Evolutionary conservation across 139 green algal species (phyloP).

Genomic region (Chlamydomonas incerta): DNA sequence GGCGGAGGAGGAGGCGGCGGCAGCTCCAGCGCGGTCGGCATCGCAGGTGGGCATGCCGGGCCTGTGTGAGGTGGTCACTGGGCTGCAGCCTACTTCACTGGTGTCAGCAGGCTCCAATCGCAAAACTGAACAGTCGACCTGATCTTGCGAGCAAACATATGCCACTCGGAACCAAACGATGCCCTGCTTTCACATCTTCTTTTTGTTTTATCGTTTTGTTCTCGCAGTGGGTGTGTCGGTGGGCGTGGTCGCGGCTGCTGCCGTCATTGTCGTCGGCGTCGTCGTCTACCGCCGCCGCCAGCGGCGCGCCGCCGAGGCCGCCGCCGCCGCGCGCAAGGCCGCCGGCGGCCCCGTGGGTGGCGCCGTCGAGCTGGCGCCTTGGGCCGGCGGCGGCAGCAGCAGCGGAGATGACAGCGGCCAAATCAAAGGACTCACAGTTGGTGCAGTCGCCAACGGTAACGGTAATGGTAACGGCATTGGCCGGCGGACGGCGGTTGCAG

Average conservation of each 20-base stretch:
- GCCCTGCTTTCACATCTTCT: too few relatives aligned
- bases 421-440: background rate
- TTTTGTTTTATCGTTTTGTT: too few relatives aligned
- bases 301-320: background rate
- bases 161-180: too few relatives aligned
- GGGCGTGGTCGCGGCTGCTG: background rate
- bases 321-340: background rate
- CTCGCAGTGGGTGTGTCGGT: conserved; percentile 3
- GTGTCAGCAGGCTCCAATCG: too few relatives aligned
- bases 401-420: background rate
- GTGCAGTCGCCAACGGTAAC: background rate
- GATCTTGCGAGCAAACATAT: too few relatives aligned
- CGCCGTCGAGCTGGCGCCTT: background rate
- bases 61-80: too few relatives aligned
- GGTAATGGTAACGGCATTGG: background rate
- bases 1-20: too few relatives aligned
- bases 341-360: background rate
- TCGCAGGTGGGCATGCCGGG: too few relatives aligned
- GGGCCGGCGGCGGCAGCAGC: background rate
- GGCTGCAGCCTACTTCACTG: too few relatives aligned
- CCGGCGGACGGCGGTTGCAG: background rate
- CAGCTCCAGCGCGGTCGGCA: too few relatives aligned
- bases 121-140: too few relatives aligned
- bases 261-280: background rate
- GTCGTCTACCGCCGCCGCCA: background rate